Evolutionary conservation across 2,329 filamentous ascomycete species (phyloP).

Genomic region (Ceratocystis smalleyi): DNA sequence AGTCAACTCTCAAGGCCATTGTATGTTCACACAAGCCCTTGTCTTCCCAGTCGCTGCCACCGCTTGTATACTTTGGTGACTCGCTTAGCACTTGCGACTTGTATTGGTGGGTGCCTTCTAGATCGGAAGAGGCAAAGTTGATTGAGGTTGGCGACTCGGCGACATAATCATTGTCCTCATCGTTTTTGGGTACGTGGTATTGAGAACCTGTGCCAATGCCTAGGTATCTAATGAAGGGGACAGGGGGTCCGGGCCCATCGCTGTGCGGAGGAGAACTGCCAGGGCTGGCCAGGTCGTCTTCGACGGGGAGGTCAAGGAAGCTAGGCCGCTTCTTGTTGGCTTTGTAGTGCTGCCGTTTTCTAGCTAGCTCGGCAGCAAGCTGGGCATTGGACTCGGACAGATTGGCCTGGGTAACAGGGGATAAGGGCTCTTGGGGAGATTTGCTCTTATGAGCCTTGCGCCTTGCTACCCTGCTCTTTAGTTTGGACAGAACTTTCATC

Average conservation of each 20-base stretch:
- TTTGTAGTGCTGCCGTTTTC: constrained; percentile 8
- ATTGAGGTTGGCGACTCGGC: constrained; percentile 65
- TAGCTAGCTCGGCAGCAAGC: constrained; percentile 10
- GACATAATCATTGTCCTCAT: constrained; percentile 27
- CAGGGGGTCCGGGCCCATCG: constrained; percentile 22
- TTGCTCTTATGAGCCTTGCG: constrained; percentile 10
- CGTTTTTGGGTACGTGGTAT: constrained; percentile 27
- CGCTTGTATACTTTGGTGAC: not conserved
- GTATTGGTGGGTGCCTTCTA: not conserved
- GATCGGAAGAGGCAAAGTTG: constrained; percentile 75
- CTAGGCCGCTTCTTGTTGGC: constrained; percentile 6
- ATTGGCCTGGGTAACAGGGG: constrained; percentile 13
- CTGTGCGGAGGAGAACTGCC: not conserved
- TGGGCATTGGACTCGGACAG: constrained; percentile 10
- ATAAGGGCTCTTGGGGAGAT: not conserved
- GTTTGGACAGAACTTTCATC: constrained; percentile 83
- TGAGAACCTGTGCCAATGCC: constrained; percentile 52
- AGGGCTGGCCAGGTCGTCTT: constrained; percentile 23
- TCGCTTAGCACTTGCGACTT: not conserved
- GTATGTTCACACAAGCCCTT: not conserved
- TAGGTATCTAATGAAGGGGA: constrained; percentile 39
- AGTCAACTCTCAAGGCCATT: constrained; percentile 13
- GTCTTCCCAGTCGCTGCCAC: not conserved
- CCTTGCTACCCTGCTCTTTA: constrained; percentile 54
- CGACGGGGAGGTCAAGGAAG: constrained; percentile 21